Evolutionary conservation across 371 early-diverging fungal species (phyloP).

Genomic region (Apophysomyces ossiformis): DNA sequence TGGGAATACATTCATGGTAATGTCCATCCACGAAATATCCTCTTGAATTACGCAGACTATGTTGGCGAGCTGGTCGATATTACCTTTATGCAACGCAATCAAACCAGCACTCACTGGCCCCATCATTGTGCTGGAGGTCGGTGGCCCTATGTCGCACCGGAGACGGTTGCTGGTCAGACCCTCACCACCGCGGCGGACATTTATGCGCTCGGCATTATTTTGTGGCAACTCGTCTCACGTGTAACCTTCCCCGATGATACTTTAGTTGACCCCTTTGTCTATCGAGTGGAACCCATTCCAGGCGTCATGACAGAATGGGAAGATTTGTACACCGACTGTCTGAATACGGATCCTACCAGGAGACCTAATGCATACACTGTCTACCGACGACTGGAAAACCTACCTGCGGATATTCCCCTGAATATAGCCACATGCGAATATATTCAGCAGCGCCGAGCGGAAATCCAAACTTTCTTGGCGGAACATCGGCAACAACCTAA

Average conservation of each 20-base stretch:
- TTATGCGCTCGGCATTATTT: constrained; percentile 46
- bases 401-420: constrained; percentile 18
- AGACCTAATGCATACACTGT: constrained; percentile 46
- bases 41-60: constrained; percentile 43
- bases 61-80: constrained; percentile 47
- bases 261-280: constrained; percentile 30
- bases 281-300: constrained; percentile 42
- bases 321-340: constrained; percentile 42
- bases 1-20: constrained; percentile 53
- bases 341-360: constrained; percentile 38
- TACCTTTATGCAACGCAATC: constrained; percentile 44
- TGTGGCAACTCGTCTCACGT: constrained; percentile 52
- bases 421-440: constrained; percentile 21
- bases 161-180: constrained; percentile 26
- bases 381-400: constrained; percentile 31
- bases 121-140: constrained; percentile 29
- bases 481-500: constrained; percentile 13
- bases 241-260: constrained; percentile 43
- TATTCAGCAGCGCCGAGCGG: constrained; percentile 27
- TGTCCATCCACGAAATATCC: constrained; percentile 48
- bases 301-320: constrained; percentile 44
- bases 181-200: constrained; percentile 38
- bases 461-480: constrained; percentile 21
- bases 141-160: constrained; percentile 52
- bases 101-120: constrained; percentile 16